Evolutionary conservation across 1,284 basidiomycete species (phyloP), one percentile per base, ranked within the genome.

Genomic region (Rhizopogon parksii): DNA sequence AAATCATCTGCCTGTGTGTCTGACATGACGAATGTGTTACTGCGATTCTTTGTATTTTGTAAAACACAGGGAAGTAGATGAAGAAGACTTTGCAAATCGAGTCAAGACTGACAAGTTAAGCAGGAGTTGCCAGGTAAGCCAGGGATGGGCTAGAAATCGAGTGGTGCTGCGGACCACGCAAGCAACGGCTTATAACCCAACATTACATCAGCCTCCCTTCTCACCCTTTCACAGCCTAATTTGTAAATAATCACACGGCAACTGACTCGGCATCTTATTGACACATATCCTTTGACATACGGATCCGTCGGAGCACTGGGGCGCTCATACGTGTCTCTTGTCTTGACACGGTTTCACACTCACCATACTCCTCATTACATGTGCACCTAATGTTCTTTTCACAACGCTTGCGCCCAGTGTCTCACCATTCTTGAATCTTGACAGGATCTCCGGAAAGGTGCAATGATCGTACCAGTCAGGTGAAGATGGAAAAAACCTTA

Each of bases 111-210:
- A 35, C 4, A 35, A 46, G 47, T 34, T 24, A 24, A 27, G 30
- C 21, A 35, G 32, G 21, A 25, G 30, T 15, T 30, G 24, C 12
- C 42, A 35, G 21, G 39, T n/a, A 48, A 34, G 47, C n/a, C 51
- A 25, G 43, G 27, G 37, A 51, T 38, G 46, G 53, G 53, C 19
- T 40, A 32, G 42, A 52, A 59, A 47, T 30, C 15, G 40, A 50
- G 43, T 47, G 43, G 24, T 63, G 55, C 64, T 69, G 64, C 64
- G 64, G 67, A 64, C 38, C 68, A 66, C 64, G 64, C 64, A 62
- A 53, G 56, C 53, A 51, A 32, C 36, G 43, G 65, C 63, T 67
- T 66, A 68, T 70, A 69, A 66, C 56, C 27, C 57, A 63, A 48
- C 35, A 53, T 69, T 68, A 65, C 56, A 68, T 68, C 68, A 68